phyloP scores from a whole-genome alignment of 306 rosid genomes.

The Cucumis hystrix region DNA sequence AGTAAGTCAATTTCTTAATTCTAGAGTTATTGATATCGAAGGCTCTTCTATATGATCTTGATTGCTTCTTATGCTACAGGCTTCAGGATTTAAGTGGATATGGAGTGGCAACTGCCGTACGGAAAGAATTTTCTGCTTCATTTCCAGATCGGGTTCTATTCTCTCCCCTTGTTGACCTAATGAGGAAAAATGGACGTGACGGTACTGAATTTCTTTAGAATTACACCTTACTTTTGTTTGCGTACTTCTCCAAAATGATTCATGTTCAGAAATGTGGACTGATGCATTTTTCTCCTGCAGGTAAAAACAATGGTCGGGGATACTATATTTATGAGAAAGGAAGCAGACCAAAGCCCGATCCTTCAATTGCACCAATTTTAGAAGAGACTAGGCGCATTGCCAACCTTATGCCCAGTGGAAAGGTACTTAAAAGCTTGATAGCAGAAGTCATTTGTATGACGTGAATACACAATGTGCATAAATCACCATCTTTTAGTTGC shows the following conservation, averaged over 20 bases:
- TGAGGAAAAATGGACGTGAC: constrained; percentile 68
- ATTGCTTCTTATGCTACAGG: constrained; percentile 31
- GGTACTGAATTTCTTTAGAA: constrained; percentile 25
- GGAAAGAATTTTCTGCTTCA: constrained; percentile 42
- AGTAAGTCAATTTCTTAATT: constrained; percentile 41
- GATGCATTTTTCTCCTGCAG: constrained; percentile 18
- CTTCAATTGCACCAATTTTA: constrained; percentile 44
- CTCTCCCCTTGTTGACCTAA: constrained; percentile 54
- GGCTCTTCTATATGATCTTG: background rate
- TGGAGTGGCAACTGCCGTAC: constrained; percentile 55
- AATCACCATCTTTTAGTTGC: background rate
- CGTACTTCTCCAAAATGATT: background rate
- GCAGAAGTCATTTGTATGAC: constrained; percentile 1
- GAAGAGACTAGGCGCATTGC: constrained; percentile 56
- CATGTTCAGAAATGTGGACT: background rate
- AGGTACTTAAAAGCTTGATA: constrained; percentile 35
- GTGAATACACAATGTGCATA: background rate
- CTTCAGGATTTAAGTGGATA: constrained; percentile 90
- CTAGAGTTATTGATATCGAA: background rate
- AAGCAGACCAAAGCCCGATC: constrained; percentile 81
- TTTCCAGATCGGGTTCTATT: constrained; percentile 51
- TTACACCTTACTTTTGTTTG: background rate
- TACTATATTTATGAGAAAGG: constrained; percentile 69
- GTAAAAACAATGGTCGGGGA: constrained; percentile 90
- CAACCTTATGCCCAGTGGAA: constrained; percentile 66